Evolutionary conservation across 148 eudicot genomes (phyloP), one percentile per base, ranked within the genome.

Genomic region (Salicornia ramosissima): DNA sequence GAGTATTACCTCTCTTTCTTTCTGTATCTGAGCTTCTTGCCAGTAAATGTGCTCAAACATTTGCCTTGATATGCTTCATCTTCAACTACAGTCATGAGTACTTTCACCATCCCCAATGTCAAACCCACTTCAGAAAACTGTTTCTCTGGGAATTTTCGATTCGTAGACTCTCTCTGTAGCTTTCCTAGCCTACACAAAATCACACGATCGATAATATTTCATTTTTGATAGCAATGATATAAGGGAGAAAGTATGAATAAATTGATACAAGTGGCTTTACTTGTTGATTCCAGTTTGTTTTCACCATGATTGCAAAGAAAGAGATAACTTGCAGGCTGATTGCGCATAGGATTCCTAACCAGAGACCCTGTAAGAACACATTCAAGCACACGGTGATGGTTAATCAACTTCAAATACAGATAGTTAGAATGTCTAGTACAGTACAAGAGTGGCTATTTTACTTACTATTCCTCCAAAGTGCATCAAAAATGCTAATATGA

Each of bases 401-500:
- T 74, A 25, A 26, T 2, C 30, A 6, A 40, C 13, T 28, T 43
- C 26, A 22, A 22, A 60, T 4, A 10, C 7, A 34, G 14, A 21
- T 19, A 22, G 5, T 13, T 10, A 53, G 26, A 4, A 5, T 0
- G 9, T 12, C 3, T 4, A n/a, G 15, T 28, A 16, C 1, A 18
- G 1, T 2, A 26, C 29, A 8, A 51, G 11, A 10, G 21, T 49
- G 50, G 18, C 26, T 72, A 15, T 31, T 0, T 52, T 53, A 3
- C 6, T 45, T 67, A 67, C 72, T 45, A 33, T 68, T 19, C 78
- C 78, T 68, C 78, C 73, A 30, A 68, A 26, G 36, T 80, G 68
- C 65, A 64, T 58, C 12, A 69, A 12, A 58, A 80, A 80, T 10
- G 83, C 80, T 36, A 80, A 53, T 16, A 73, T n/a, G 29, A 73